These are phyloP conservation scores for Lactuca sativa DNA, from an alignment of 129 eudicot species.

Conservation along the genomic window DNA sequence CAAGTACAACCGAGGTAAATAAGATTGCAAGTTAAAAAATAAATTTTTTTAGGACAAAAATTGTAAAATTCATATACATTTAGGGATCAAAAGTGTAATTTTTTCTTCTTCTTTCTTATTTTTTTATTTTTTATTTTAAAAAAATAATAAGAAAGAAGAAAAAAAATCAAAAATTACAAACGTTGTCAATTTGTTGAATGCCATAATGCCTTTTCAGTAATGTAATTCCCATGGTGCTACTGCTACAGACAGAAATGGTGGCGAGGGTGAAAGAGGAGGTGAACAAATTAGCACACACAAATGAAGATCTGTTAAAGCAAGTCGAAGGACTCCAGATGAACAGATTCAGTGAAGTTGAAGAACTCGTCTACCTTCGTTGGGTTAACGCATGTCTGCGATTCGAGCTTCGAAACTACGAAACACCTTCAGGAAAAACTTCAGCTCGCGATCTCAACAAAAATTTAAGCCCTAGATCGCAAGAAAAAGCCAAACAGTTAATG, in stretches of 20 bases:
- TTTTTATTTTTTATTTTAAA: no score
- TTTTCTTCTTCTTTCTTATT: no score
- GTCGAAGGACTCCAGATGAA: slow-evolving; percentile 99
- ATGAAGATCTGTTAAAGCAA: slow-evolving; percentile 87
- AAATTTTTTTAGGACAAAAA: background rate
- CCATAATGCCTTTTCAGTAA: background rate
- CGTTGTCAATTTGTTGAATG: background rate
- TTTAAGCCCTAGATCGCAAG: slow-evolving; percentile 91
- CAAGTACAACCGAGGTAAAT: slow-evolving; percentile 84
- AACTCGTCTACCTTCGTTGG: slow-evolving; percentile 98
- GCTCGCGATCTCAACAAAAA: slow-evolving; percentile 91
- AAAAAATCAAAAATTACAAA: no score
- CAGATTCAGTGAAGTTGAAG: slow-evolving; percentile 98
- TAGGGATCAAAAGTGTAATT: no score
- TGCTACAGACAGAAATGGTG: slow-evolving; percentile 82
- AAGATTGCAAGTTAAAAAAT: no score
- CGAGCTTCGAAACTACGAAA: slow-evolving; percentile 85
- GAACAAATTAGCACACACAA: slow-evolving; percentile 60
- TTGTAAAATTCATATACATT: no score
- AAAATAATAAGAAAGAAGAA: no score
- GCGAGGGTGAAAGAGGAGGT: slow-evolving; percentile 84
- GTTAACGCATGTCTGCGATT: slow-evolving; percentile 91
- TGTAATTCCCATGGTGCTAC: slow-evolving; percentile 33
- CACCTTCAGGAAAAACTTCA: slow-evolving; percentile 75
- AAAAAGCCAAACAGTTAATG: slow-evolving; percentile 85